Percentiles rank a stretch among this genome's conserved stretches.
Evolutionary conservation across 371 early-diverging fungal genomes (phyloP).

Genomic region (Haplosporangium sp.): DNA sequence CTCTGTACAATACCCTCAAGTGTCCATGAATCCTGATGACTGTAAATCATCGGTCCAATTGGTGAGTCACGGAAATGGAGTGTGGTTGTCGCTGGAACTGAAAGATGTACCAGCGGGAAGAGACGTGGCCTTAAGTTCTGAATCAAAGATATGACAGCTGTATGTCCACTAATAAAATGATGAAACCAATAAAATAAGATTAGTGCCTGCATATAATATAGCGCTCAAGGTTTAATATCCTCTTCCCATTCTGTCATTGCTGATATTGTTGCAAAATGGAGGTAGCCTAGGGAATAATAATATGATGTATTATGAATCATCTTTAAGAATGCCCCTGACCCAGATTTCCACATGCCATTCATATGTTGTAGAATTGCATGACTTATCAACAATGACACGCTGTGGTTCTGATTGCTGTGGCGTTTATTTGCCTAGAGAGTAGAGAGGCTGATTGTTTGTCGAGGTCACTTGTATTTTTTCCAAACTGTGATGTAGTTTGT

Average conservation of each 20-base stretch:
- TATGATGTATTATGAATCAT: neutral
- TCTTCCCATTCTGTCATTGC: conserved; percentile 1
- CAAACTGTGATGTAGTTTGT: neutral
- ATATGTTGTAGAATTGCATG: neutral
- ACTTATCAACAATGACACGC: neutral
- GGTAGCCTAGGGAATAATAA: neutral
- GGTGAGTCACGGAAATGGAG: conserved; percentile 66
- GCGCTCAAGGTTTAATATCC: neutral
- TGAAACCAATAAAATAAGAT: no score
- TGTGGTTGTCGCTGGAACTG: conserved; percentile 68
- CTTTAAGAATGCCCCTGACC: neutral
- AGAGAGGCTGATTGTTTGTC: neutral
- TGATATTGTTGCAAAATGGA: neutral
- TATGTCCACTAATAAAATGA: conserved; percentile 55
- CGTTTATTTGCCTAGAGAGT: neutral
- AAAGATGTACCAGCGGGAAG: conserved; percentile 61
- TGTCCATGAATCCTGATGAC: conserved; percentile 75
- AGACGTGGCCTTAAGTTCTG: conserved; percentile 66
- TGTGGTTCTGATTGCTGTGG: neutral
- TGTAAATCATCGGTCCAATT: conserved; percentile 64
- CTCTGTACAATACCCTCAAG: conserved; percentile 72
- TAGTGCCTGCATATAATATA: no score
- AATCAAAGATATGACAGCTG: conserved; percentile 65
- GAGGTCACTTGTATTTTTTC: neutral
- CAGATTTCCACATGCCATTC: neutral